phyloP scores from a whole-genome alignment of 495 filamentous ascomycete genomes.

The Tuber aestivum region DNA sequence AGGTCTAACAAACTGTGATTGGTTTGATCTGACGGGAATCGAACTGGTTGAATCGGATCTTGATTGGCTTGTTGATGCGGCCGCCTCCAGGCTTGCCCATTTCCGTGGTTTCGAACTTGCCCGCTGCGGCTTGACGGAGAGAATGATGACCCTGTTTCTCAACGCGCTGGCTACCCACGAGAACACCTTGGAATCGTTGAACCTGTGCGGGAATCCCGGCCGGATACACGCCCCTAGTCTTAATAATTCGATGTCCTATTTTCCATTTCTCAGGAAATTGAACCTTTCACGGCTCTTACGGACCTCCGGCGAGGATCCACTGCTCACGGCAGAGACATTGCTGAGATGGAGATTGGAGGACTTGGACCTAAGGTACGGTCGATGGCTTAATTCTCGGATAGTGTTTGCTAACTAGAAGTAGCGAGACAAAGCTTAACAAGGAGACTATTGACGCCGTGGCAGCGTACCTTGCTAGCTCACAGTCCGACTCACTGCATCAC shows the following conservation, averaged over 20 bases:
- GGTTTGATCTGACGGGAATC: slow-evolving; percentile 75
- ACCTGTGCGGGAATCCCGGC: slow-evolving; percentile 70
- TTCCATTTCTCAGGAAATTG: slow-evolving; percentile 64
- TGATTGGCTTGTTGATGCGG: slow-evolving; percentile 60
- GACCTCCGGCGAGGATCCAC: slow-evolving; percentile 57
- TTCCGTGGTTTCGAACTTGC: slow-evolving; percentile 77
- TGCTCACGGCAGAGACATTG: slow-evolving; percentile 62
- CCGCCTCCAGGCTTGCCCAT: slow-evolving; percentile 58
- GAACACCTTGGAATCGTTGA: slow-evolving; percentile 65
- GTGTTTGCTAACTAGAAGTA: slow-evolving; percentile 17
- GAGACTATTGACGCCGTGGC: slow-evolving; percentile 57
- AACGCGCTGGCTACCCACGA: slow-evolving; percentile 60
- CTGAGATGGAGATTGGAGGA: slow-evolving; percentile 72
- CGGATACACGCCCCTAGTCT: slow-evolving; percentile 52
- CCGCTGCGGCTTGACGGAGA: slow-evolving; percentile 63
- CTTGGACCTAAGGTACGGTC: slow-evolving; percentile 45
- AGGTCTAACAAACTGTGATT: slow-evolving; percentile 70
- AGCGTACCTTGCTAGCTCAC: slow-evolving; percentile 56
- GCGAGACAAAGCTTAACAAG: slow-evolving; percentile 49
- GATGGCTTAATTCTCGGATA: not conserved
- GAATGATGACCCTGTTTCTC: slow-evolving; percentile 53
- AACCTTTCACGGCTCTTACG: slow-evolving; percentile 63
- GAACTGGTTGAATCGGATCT: slow-evolving; percentile 74
- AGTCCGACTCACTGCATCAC: slow-evolving; percentile 60
- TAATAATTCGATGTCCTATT: slow-evolving; percentile 57